These are phyloP conservation scores for Piper longum DNA, from an alignment of 164 flowering plant genomes.

Conservation along the genomic window DNA sequence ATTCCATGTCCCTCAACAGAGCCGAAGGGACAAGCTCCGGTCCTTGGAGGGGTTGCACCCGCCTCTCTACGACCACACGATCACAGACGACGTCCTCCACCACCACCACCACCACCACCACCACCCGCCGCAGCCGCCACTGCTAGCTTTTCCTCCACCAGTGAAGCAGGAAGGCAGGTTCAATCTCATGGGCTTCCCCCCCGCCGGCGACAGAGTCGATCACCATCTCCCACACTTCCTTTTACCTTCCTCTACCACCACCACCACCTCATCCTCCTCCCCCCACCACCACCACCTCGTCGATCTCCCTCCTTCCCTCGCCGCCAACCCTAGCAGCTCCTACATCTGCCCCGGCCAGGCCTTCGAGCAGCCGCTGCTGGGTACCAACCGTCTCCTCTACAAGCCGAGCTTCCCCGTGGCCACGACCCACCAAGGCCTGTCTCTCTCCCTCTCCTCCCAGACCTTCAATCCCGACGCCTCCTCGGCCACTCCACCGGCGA, in stretches of 20 bases:
- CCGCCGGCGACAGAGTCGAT: conserved; percentile 1
- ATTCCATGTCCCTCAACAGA: conserved; percentile 74
- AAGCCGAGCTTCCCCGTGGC: conserved; percentile 15
- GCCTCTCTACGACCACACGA: conserved; percentile 29
- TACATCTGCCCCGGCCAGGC: conserved; percentile 1
- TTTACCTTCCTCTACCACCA: background rate
- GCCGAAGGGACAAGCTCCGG: conserved; percentile 78
- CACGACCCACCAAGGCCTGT: conserved; percentile 28
- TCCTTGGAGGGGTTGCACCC: conserved; percentile 24
- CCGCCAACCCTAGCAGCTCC: background rate
- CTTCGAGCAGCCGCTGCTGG: conserved; percentile 9
- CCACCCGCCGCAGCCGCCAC: background rate
- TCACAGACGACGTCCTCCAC: conserved; percentile 7
- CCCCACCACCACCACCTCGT: conserved; percentile 14
- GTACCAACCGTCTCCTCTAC: conserved; percentile 5
- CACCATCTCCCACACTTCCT: background rate
- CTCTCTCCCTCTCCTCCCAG: conserved; percentile 55
- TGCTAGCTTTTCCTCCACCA: background rate
- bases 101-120: conserved; percentile 4
- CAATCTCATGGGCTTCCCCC: conserved; percentile 28
- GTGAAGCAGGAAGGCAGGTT: conserved; percentile 23
- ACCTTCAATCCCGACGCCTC: conserved; percentile 8
- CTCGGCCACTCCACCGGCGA: conserved; percentile 6
- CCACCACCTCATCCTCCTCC: conserved; percentile 21
- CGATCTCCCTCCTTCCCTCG: conserved; percentile 16